Evolutionary conservation across 768 basidiomycete genomes (phyloP), one percentile per base, ranked within the genome.

Genomic region (Kondoa malvinella): DNA sequence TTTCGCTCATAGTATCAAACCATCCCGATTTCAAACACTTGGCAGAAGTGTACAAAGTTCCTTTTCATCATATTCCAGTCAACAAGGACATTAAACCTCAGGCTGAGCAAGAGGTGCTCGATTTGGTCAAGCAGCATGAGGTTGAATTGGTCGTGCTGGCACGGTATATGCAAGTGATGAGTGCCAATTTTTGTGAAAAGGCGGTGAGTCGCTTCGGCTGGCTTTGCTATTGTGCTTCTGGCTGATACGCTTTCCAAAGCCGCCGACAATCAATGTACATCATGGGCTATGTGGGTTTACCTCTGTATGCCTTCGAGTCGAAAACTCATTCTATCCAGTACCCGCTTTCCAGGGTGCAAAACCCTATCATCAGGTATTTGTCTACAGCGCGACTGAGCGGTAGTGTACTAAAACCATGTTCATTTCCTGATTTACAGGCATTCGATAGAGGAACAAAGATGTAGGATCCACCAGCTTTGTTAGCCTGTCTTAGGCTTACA

Each of bases 281-380:
- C 40, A 50, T 50, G 40, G 40, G 8, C 40, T 50, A 50, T 50
- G 40, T 50, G 21, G 12, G 40, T 21, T 50, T 50, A 8, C 40
- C 21, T 8, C 21, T 50, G 21, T 50, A 50, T 50, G 40, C n/a
- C 40, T 50, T 8, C 21, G 40, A 8, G 21, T 21, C 40, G 40
- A 8, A 8, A 50, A 50, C 40, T 8, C 21, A 21, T 50, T 21
- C 21, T 8, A 8, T 8, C 21, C 21, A 50, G 40, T 65, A 40
- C 64, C 64, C 15, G 31, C 64, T 25, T 65, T 65, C 31, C n/a
- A 14, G 8, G 64, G 64, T 26, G 64, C 64, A 27, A 65, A 50
- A 25, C 64, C 64, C 4, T 65, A 65, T 65, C 64, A 65, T 33
- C 64, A 65, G 26, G 64, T n/a, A n/a, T n/a, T n/a, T n/a, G n/a